Evolutionary conservation across 1,139 yeast genomes (phyloP).

Genomic region (Taphrina deformans): DNA sequence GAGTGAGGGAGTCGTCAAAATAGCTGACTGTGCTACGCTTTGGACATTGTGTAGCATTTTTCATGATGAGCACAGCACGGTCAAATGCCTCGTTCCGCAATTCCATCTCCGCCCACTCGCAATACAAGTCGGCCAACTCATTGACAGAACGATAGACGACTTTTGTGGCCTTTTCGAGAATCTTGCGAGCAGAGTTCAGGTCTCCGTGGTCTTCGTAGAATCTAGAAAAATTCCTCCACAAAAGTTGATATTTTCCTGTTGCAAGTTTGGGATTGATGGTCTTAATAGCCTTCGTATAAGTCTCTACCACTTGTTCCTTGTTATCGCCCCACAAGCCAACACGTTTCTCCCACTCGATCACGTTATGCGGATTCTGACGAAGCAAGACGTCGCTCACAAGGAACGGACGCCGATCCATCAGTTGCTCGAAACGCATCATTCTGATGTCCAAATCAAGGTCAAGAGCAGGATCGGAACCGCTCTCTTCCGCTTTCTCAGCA

Average conservation of each 20-base stretch:
- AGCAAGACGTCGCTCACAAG: conserved; percentile 65
- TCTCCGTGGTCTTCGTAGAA: conserved; percentile 62
- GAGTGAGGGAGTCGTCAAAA: conserved; percentile 52
- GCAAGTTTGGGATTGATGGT: conserved; percentile 65
- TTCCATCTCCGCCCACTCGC: conserved; percentile 71
- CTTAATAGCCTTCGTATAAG: conserved; percentile 68
- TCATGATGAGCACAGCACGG: conserved; percentile 57
- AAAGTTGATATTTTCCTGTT: conserved; percentile 45
- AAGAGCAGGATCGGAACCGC: conserved; percentile 37
- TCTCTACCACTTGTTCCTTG: conserved; percentile 52
- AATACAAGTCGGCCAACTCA: conserved; percentile 69
- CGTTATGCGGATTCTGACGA: conserved; percentile 61
- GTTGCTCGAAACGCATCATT: conserved; percentile 56
- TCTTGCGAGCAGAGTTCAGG: conserved; percentile 60
- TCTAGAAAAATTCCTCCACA: conserved; percentile 73
- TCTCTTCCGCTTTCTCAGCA: conserved; percentile 39
- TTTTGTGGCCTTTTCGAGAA: conserved; percentile 64
- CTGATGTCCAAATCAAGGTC: conserved; percentile 49
- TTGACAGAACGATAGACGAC: conserved; percentile 66
- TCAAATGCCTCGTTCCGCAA: conserved; percentile 52
- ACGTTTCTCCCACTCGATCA: conserved; percentile 69
- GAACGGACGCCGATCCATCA: conserved; percentile 58
- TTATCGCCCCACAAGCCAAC: conserved; percentile 51
- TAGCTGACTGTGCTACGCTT: conserved; percentile 45
- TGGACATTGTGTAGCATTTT: conserved; percentile 55